Base-by-base conservation (phyloP, 1,284 basidiomycete genomes). In the Apiotrichum veenhuisii region DNA sequence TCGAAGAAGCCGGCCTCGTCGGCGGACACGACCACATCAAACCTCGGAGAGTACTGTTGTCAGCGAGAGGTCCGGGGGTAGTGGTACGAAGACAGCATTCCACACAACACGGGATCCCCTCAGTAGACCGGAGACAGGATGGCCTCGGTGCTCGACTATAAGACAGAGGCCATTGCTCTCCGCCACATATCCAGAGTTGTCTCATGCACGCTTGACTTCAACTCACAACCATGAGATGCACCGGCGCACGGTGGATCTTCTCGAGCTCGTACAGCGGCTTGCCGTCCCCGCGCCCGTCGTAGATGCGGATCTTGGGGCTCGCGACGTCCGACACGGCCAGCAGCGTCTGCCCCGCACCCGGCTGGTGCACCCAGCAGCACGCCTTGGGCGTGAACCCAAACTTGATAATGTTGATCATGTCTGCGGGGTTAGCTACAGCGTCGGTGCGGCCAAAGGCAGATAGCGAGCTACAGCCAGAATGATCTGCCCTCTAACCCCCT, bases 361-460 rank as follows among this genome's bases (percentile, higher is more conserved):
- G 83, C 55, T 81, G 82, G 74, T 98, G 95, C 5, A 98, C 87
- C 95, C 94, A 98, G 70, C 89, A 92, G 69, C 89, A 92, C 3
- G 89, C 82, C 63, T 87, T 85, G 9, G 95, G 95, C 18, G 81
- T 84, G 71, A 85, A 97, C 0, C 83, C 86, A 50, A 99, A 80
- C 69, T 91, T 90, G 61, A 99, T 83, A 79, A 98, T 98, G 75
- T 98, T 98, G 74, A 98, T 98, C 89, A 98, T 96, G 75, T 98
- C 93, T 96, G 65, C 10, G 41, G n/a, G 17, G 22, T 50, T 30
- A 48, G 54, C 52, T 10, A 20, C 4, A 12, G 48, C 38, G n/a
- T 47, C 9, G 14, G 33, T 34, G 33, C 33, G 14, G 33, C 8
- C 9, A 34, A 8, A 34, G 33, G 36, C 36, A 37, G 36, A 14